Base-by-base conservation (phyloP, 2,329 filamentous ascomycete genomes). In the Colletotrichum camelliae region DNA sequence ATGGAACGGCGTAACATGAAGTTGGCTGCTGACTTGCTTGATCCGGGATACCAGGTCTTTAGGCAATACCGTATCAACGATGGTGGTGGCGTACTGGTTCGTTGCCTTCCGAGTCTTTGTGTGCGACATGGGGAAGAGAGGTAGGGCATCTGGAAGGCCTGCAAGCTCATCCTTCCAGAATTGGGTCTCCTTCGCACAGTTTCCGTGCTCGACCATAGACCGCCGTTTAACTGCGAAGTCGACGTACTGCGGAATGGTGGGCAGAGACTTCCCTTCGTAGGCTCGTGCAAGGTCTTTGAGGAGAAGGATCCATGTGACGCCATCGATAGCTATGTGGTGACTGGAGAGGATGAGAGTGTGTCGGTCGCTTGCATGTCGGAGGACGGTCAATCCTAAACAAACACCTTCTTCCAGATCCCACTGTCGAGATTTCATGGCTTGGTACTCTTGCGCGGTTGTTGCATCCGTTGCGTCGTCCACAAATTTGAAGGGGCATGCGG, bases 271-370 rank as follows among this genome's bases (percentile, higher is more conserved):
- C 15, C 82, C 81, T 2, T 80, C 80, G 79, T 90, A 90, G 0
- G 80, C 83, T 33, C 81, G 84, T n/a, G 87, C 82, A 4, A 90
- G 72, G 48, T 91, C 88, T 0, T 75, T 33, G 15, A 88, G 71
- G 21, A 91, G 81, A 4, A 89, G 77, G 12, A 86, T 77, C 5
- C 84, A 84, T 60, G 87, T 87, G 48, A 85, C 75, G 1, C 86
- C 88, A 76, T 91, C 89, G 83, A 91, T 85, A 39, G 83, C 80
- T 48, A 91, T 89, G 77, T 90, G 88, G 74, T 90, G 88, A 61
- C 83, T 84, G 1, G 81, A 81, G 7, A 91, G 62, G 0, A 91
- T 52, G 5, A 90, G 74, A 77, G 81, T 85, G 73, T 88, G 85
- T 2, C 33, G 33, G 5, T 60, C 10, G 7, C 21, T 12, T 7